A percentile compares a stretch with the other conserved stretches of the same genome.
Conservation (phyloP, 208 protist genomes). For the Entamoeba invadens region DNA sequence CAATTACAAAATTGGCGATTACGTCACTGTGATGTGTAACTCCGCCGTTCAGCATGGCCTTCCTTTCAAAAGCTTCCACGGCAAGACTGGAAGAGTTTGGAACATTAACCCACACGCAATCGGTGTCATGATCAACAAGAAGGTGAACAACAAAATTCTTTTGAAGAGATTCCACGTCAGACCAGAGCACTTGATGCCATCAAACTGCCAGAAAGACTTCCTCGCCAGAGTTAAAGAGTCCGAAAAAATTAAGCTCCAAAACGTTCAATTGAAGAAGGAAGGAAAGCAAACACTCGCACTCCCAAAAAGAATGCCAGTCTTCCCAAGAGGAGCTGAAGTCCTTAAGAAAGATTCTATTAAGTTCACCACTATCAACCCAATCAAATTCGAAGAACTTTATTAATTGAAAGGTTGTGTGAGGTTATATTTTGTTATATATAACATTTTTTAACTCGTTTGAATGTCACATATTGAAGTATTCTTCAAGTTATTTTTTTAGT, state of each 20-base stretch:
- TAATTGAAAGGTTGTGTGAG: too few relatives aligned
- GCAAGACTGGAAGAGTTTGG: slow-evolving; percentile 94
- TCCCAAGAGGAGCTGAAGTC: not conserved
- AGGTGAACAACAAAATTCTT: slow-evolving; percentile 78
- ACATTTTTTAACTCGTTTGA: too few relatives aligned
- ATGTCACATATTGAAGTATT: too few relatives aligned
- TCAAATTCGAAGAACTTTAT: not conserved
- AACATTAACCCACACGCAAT: slow-evolving; percentile 91
- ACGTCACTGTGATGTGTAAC: slow-evolving; percentile 92
- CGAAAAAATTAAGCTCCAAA: not conserved
- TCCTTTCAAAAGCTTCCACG: slow-evolving; percentile 99
- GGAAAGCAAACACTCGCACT: not conserved
- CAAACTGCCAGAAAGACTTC: slow-evolving; percentile 58
- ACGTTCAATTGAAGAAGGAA: not conserved
- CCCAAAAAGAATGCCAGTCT: not conserved
- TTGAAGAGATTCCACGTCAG: slow-evolving; percentile 97
- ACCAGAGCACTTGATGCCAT: slow-evolving; percentile 85
- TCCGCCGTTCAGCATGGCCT: slow-evolving; percentile 93
- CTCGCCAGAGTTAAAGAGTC: slow-evolving; percentile 40
- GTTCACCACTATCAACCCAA: not conserved
- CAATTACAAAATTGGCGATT: slow-evolving; percentile 89
- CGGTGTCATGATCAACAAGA: slow-evolving; percentile 97
- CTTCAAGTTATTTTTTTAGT: too few relatives aligned
- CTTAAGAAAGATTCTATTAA: not conserved
- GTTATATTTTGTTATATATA: too few relatives aligned